Evolutionary conservation across 2,329 filamentous ascomycete species (phyloP), one percentile per base, ranked within the genome.

Genomic region (Epichloe aotearoae): DNA sequence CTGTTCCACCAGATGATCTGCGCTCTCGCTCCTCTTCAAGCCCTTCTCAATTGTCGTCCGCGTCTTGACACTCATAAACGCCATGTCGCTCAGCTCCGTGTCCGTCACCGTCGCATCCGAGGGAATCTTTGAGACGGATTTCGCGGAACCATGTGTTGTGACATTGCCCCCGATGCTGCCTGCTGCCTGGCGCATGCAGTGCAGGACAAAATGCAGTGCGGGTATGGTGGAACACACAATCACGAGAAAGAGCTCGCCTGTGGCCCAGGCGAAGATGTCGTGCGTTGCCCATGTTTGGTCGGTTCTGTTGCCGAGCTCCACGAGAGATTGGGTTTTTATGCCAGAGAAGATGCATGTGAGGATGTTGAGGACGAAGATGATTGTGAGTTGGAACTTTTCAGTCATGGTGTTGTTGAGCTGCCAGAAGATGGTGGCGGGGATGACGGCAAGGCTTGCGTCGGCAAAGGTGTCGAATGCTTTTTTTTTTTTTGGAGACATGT

Each of bases 361-460:
- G 17, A 58, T 56, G 38, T 57, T 58, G 43, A 59, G 52, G 19
- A 55, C 56, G 37, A 58, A 58, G 30, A 59, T 54, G 15, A 59
- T 53, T 37, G 54, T 57, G 3, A 95, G 70, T 64, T 95, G 88
- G 2, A 88, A 80, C 39, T 75, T 70, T 59, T 88, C 91, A 43
- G 88, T 93, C 0, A 85, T 89, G 2, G 71, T 66, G 65, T 93
- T 93, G 52, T 71, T 75, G 61, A 89, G 87, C 51, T 90, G 82
- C 85, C 88, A 95, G 51, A 59, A 53, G 44, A 59, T 55, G 26
- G 56, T 57, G 11, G 52, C 52, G 3, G 57, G 56, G 6, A 59
- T 47, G 20, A 59, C 53, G 49, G 54, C 56, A 11, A 59, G 53
- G 20, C 56, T 56, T 1, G 56, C 57, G 34, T 59, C 55, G 30